Percentiles rank a stretch among this genome's conserved stretches.
Evolutionary conservation across 2,329 filamentous ascomycete species (phyloP).

Genomic region (Albophoma yamanashiensis): DNA sequence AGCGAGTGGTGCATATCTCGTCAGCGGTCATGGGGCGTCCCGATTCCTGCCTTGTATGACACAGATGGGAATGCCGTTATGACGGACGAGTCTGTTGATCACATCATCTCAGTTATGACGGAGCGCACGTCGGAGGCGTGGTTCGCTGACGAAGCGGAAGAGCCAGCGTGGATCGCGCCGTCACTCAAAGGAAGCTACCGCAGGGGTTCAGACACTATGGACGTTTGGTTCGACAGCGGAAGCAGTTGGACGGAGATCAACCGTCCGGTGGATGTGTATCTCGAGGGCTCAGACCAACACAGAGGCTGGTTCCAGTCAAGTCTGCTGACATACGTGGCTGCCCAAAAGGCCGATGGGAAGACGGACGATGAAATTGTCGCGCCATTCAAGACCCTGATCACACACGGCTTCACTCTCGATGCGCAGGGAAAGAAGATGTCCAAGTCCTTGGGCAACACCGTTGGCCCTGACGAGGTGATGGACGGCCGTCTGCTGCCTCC

Average conservation of each 20-base stretch:
- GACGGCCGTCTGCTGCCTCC: slow-evolving; percentile 68
- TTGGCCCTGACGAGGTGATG: slow-evolving; percentile 75
- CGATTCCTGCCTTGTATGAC: slow-evolving; percentile 83
- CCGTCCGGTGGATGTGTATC: slow-evolving; percentile 67
- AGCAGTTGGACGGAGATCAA: slow-evolving; percentile 69
- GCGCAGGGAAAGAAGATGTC: slow-evolving; percentile 94
- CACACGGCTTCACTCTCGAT: slow-evolving; percentile 91
- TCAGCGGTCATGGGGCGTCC: slow-evolving; percentile 92
- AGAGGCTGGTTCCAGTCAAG: slow-evolving; percentile 98
- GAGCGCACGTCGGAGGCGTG: slow-evolving; percentile 80
- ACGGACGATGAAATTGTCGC: slow-evolving; percentile 24
- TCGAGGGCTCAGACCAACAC: slow-evolving; percentile 93
- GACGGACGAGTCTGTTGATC: slow-evolving; percentile 65
- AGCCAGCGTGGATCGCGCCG: slow-evolving; percentile 65
- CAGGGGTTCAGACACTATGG: slow-evolving; percentile 91
- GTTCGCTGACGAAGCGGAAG: slow-evolving; percentile 76
- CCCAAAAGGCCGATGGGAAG: slow-evolving; percentile 30
- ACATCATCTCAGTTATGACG: slow-evolving; percentile 72
- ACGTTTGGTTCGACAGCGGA: slow-evolving; percentile 98
- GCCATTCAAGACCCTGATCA: slow-evolving; percentile 84
- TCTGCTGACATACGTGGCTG: slow-evolving; percentile 73
- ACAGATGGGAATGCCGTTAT: slow-evolving; percentile 65
- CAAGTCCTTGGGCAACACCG: slow-evolving; percentile 86
- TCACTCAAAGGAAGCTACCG: slow-evolving; percentile 51
- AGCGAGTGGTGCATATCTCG: slow-evolving; percentile 98